These are phyloP conservation scores for Schizophyllum amplum DNA, from an alignment of 1,284 basidiomycete genomes.

Conservation along the genomic window DNA sequence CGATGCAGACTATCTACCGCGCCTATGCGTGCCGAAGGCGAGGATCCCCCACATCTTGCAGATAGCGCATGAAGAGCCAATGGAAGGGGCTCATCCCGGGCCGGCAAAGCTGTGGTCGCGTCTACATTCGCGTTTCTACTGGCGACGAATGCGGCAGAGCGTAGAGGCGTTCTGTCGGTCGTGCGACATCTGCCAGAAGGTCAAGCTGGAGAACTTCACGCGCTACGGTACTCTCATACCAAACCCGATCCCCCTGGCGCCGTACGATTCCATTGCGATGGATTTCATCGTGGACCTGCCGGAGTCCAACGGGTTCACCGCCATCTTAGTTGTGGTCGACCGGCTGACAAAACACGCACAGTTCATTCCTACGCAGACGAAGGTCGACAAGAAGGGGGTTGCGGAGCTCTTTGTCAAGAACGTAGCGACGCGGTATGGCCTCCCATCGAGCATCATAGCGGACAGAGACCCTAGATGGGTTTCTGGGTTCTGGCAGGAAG, in stretches of 20 bases:
- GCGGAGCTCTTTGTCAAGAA: not conserved
- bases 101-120: not conserved
- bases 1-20: not conserved
- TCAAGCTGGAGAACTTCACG: conserved; percentile 18
- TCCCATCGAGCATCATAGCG: conserved; percentile 12
- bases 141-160: conserved; percentile 24
- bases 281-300: conserved; percentile 16
- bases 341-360: conserved; percentile 24
- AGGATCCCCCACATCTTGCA: not conserved
- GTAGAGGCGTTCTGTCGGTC: conserved; percentile 17
- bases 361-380: conserved; percentile 21
- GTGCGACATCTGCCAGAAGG: conserved; percentile 27
- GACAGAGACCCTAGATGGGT: conserved; percentile 20
- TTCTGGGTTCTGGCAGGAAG: conserved; percentile 6
- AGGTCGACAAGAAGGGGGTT: not conserved
- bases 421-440: not conserved
- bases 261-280: conserved; percentile 13
- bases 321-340: conserved; percentile 15
- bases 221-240: conserved; percentile 25
- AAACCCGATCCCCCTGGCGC: conserved; percentile 19
- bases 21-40: conserved; percentile 3
- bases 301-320: conserved; percentile 19
- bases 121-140: conserved; percentile 16
- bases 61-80: not conserved
- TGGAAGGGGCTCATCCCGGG: conserved; percentile 1